A percentile compares a stretch with the other conserved stretches of the same genome.
Evolutionary conservation across 2,329 filamentous ascomycete species (phyloP).

Genomic region (Cytospora chrysosperma): DNA sequence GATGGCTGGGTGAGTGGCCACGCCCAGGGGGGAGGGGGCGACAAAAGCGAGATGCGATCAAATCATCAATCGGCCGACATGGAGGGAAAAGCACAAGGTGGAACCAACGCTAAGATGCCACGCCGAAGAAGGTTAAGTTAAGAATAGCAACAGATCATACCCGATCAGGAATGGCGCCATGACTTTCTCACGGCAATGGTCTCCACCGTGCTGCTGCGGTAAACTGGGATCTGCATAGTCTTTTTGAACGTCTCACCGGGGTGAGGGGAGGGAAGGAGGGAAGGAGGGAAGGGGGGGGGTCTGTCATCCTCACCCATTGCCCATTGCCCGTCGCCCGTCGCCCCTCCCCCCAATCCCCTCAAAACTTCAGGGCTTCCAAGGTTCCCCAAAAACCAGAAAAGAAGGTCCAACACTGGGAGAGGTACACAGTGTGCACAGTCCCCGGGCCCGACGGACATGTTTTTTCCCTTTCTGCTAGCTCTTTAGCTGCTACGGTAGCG

Average conservation of each 20-base stretch:
- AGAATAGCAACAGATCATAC: slow-evolving; percentile 20
- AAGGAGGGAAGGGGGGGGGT: too few species aligned
- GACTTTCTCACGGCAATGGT: slow-evolving; percentile 17
- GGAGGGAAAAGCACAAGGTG: slow-evolving; percentile 8
- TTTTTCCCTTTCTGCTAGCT: neutral
- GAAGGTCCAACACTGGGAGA: neutral
- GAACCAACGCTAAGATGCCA: slow-evolving; percentile 19
- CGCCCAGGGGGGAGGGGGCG: too few species aligned
- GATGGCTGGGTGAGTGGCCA: neutral
- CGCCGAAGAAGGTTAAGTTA: slow-evolving; percentile 26
- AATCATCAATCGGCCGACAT: slow-evolving; percentile 18
- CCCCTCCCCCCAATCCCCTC: too few species aligned
- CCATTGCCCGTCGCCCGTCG: too few species aligned
- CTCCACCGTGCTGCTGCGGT: slow-evolving; percentile 5
- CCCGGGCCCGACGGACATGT: neutral
- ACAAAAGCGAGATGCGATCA: slow-evolving; percentile 8
- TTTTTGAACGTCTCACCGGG: neutral
- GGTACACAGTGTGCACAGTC: slow-evolving; percentile 20
- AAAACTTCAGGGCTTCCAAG: too few species aligned
- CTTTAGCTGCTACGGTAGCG: too few species aligned
- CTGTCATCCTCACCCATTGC: too few species aligned
- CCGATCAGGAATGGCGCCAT: neutral
- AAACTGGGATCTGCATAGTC: slow-evolving; percentile 19
- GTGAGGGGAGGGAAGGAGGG: too few species aligned
- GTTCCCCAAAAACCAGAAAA: too few species aligned